Evolutionary conservation across 2,329 filamentous ascomycete genomes (phyloP), one percentile per base, ranked within the genome.

Genomic region (Chalaropsis thielavioides): DNA sequence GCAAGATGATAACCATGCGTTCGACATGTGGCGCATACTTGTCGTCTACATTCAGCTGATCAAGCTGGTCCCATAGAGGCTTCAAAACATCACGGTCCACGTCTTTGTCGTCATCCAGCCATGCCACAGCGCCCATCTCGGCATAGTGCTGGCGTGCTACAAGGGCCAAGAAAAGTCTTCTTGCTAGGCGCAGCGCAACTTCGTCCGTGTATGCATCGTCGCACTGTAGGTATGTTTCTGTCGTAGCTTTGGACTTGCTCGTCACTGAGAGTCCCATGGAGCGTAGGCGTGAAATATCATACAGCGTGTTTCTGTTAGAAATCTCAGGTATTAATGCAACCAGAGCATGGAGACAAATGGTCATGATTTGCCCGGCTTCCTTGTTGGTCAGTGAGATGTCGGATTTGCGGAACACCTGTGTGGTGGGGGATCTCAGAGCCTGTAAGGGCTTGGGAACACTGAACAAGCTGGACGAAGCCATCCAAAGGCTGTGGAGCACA

Each of bases 401-500:
- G 38, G 71, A 68, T 22, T 69, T 74, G 3, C 73, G 73, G 31
- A 76, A 76, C 3, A 75, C 70, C 65, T 73, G 75, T 22, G 71
- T 71, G 2, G 73, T 74, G 0, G 76, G 72, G 19, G 76, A 75
- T 8, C 73, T 74, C 56, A 75, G 71, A 10, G 74, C 72, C 65
- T 77, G 76, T 0, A 81, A 69, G 5, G 74, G 69, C 64, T 76
- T 75, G 1, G 83, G 81, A 1, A 81, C 78, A n/a, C 77, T 74
- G 69, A 86, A 87, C 3, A 87, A 74, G 59, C 77, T 77, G 7
- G 78, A 80, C 1, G 83, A 77, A 5, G 82, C 82, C 68, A 82
- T 76, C 85, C 85, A 88, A 4, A 88, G 75, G 69, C 82, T 84
- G 70, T 86, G 81, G 62, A 86, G 80, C 1, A 87, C 82, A 22